These are phyloP conservation scores for Verbena officinalis DNA, from an alignment of 257 asterid genomes.

Conservation along the genomic window DNA sequence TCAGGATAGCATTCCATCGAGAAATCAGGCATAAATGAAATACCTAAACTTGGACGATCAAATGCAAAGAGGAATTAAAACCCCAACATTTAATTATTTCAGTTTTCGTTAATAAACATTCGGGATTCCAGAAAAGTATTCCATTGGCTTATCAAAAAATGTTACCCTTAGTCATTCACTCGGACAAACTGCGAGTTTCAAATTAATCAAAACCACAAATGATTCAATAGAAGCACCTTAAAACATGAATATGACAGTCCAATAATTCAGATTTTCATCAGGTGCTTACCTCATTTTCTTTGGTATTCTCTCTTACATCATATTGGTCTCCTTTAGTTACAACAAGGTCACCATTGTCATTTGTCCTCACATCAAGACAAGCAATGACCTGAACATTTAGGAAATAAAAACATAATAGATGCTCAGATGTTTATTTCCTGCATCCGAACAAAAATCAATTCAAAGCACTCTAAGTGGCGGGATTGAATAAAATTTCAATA, in stretches of 20 bases:
- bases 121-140: not conserved
- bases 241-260: conserved; percentile 1
- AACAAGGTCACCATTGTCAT: conserved; percentile 89
- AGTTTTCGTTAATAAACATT: not conserved
- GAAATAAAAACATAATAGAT: conserved; percentile 24
- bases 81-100: not conserved
- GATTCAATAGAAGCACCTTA: not conserved
- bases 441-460: conserved; percentile 2
- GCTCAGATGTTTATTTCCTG: not conserved
- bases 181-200: not conserved
- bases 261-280: conserved; percentile 7
- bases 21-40: not conserved
- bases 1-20: not conserved
- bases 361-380: conserved; percentile 96
- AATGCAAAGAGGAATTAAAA: not conserved
- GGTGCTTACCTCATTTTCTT: conserved; percentile 76
- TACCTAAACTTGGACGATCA: conserved; percentile 1
- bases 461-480: not conserved
- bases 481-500: not conserved
- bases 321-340: conserved; percentile 99
- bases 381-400: conserved; percentile 81
- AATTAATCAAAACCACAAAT: not conserved
- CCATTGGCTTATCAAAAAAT: not conserved
- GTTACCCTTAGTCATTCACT: not conserved
- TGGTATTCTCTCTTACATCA: conserved; percentile 82